Percentiles rank a stretch among this genome's conserved stretches.
Evolutionary conservation across 2,329 filamentous ascomycete genomes (phyloP).

Genomic region (Phyllosticta ampelicida): DNA sequence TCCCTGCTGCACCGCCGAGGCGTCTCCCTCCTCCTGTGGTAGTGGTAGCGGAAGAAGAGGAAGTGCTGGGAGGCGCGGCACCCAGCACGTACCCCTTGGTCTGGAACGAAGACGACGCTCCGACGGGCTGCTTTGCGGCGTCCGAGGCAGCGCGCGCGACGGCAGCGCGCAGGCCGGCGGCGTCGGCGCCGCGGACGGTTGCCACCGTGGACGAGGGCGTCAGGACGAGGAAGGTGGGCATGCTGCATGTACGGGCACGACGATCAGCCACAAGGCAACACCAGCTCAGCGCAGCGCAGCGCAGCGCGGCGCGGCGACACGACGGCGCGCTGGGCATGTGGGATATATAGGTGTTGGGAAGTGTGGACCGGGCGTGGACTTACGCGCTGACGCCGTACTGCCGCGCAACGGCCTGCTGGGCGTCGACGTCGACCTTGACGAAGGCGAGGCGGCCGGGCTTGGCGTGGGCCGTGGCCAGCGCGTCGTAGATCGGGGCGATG

Average conservation of each 20-base stretch:
- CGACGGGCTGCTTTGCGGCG: conserved; percentile 26
- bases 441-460: conserved; percentile 39
- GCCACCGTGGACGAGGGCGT: conserved; percentile 34
- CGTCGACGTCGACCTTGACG: conserved; percentile 46
- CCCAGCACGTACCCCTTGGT: conserved; percentile 36
- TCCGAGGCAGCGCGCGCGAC: conserved; percentile 35
- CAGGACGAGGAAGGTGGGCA: conserved; percentile 41
- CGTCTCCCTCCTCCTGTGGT: conserved; percentile 14
- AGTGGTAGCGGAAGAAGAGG: neutral
- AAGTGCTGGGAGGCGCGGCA: neutral
- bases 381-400: conserved; percentile 41
- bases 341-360: too few relatives aligned
- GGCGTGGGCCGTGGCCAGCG: conserved; percentile 40
- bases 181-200: conserved; percentile 39
- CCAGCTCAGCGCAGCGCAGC: too few relatives aligned
- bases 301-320: too few relatives aligned
- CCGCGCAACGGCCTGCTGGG: conserved; percentile 38
- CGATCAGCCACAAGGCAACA: too few relatives aligned
- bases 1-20: conserved; percentile 14
- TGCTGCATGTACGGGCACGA: conserved; percentile 17
- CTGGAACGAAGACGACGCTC: conserved; percentile 25
- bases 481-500: conserved; percentile 41
- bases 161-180: conserved; percentile 36
- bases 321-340: too few relatives aligned
- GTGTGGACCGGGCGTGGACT: conserved; percentile 28